Evolutionary conservation across 1,284 basidiomycete species (phyloP).

Genomic region (Marasmius fiardii): DNA sequence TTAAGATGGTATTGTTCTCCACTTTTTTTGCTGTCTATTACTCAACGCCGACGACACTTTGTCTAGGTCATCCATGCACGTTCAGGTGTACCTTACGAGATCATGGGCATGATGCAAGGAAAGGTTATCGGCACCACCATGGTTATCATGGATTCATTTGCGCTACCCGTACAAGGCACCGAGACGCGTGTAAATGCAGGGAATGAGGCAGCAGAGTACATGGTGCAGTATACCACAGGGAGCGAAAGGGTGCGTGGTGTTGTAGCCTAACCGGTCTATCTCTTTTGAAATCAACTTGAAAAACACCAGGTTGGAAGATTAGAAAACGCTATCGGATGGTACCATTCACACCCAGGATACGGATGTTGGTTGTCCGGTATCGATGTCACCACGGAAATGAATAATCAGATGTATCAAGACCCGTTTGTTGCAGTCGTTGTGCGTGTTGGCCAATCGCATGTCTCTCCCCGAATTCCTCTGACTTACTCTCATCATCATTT

Average conservation of each 20-base stretch:
- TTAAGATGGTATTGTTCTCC: slow-evolving; percentile 83
- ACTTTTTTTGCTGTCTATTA: neutral
- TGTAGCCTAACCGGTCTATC: neutral
- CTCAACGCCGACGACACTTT: neutral
- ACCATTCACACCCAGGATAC: slow-evolving; percentile 97
- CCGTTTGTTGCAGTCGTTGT: slow-evolving; percentile 98
- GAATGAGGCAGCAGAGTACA: slow-evolving; percentile 96
- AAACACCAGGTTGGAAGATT: slow-evolving; percentile 67
- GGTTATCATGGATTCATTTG: slow-evolving; percentile 95
- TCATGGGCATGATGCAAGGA: slow-evolving; percentile 99
- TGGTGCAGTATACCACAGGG: slow-evolving; percentile 89
- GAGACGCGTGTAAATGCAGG: slow-evolving; percentile 98
- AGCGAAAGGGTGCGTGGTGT: slow-evolving; percentile 65
- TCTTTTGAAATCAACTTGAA: neutral
- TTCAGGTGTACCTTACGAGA: slow-evolving; percentile 96
- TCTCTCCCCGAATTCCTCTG: neutral
- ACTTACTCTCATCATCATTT: no score
- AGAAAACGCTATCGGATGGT: slow-evolving; percentile 97
- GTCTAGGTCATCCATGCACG: slow-evolving; percentile 92
- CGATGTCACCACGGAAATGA: slow-evolving; percentile 94
- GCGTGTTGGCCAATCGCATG: slow-evolving; percentile 27
- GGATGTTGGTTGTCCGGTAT: slow-evolving; percentile 98
- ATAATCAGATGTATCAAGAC: slow-evolving; percentile 93
- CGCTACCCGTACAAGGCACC: slow-evolving; percentile 97
- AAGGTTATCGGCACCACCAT: slow-evolving; percentile 86